Evolutionary conservation across 345 rosid species (phyloP).

Genomic region (Triadica sebifera): DNA sequence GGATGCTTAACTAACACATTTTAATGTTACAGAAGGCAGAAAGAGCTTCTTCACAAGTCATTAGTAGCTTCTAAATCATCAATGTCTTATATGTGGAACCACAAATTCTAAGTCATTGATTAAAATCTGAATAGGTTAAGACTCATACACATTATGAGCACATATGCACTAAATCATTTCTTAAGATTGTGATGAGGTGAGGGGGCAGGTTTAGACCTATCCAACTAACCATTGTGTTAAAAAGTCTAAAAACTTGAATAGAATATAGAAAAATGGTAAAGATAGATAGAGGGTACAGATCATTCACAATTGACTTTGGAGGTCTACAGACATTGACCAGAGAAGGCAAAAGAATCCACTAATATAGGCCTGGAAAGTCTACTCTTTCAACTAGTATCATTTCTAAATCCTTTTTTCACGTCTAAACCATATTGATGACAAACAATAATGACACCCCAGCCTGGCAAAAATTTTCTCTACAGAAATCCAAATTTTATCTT

Average conservation of each 20-base stretch:
- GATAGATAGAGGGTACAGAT: not conserved
- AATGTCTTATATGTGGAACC: too few species aligned
- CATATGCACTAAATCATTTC: not conserved
- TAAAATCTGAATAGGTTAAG: not conserved
- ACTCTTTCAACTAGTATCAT: not conserved
- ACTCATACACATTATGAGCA: not conserved
- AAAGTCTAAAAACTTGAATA: too few species aligned
- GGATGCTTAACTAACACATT: not conserved
- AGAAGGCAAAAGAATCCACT: not conserved
- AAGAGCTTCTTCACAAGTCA: too few species aligned
- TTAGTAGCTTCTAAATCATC: not conserved
- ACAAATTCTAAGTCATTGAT: not conserved
- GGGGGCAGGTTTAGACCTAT: conserved; percentile 1
- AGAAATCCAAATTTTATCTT: not conserved
- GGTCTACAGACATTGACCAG: not conserved
- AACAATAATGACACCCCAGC: not conserved
- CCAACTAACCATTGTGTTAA: conserved; percentile 1
- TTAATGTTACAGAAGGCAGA: not conserved
- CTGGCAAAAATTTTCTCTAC: not conserved
- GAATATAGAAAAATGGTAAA: not conserved
- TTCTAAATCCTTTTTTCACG: too few species aligned
- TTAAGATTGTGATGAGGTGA: not conserved
- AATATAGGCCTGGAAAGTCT: not conserved
- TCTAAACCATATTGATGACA: not conserved
- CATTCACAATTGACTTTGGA: not conserved